Conservation (phyloP, 306 rosid species). For the Cucumis hystrix region DNA sequence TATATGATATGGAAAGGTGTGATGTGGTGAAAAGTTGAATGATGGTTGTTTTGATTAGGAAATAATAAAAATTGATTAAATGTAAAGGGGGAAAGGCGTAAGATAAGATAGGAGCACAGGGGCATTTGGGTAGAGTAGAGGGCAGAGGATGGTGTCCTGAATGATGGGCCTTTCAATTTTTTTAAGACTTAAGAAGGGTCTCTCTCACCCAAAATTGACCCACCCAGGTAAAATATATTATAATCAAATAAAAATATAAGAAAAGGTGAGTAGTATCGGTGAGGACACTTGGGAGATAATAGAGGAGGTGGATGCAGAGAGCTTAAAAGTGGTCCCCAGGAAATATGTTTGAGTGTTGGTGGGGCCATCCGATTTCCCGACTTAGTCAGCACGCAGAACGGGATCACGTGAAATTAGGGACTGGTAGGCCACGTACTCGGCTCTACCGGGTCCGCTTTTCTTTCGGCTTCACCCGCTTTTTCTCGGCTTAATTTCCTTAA, state of each 20-base stretch:
- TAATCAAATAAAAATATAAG: no score
- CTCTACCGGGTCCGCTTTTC: constrained; percentile 2
- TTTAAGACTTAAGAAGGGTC: background rate
- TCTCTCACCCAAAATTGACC: constrained; percentile 3
- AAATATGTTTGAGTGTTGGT: background rate
- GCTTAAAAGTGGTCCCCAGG: constrained; percentile 11
- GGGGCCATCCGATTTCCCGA: constrained; percentile 9
- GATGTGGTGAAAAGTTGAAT: background rate
- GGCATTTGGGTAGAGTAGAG: background rate
- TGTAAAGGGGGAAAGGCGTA: no score
- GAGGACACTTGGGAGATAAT: constrained; percentile 26
- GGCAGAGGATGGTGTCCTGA: background rate
- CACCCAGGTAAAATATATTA: background rate
- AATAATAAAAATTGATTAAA: no score
- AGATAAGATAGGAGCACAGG: background rate
- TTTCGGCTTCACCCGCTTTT: background rate
- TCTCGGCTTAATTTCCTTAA: constrained; percentile 1
- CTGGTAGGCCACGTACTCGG: background rate
- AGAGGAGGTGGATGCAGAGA: constrained; percentile 12
- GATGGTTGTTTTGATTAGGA: background rate
- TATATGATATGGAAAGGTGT: background rate
- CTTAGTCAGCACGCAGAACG: constrained; percentile 7
- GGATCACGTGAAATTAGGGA: constrained; percentile 14
- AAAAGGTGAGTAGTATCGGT: background rate
- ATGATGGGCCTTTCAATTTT: background rate